phyloP scores from a whole-genome alignment of 345 rosid genomes.

The Aurinia saxatilis region DNA sequence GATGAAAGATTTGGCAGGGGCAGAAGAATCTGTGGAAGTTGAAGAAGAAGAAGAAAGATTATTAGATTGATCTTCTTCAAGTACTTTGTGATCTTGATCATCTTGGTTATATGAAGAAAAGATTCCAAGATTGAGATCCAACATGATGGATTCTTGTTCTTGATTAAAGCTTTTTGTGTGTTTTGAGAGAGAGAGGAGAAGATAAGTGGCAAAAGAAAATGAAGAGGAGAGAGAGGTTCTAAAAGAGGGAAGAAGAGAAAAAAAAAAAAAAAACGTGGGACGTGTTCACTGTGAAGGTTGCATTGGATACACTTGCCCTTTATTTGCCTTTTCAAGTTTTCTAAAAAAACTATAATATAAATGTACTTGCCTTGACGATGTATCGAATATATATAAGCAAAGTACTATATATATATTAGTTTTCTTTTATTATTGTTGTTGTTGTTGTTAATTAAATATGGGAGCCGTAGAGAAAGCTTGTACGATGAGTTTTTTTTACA shows the following conservation, averaged over 20 bases:
- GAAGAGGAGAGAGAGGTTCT: constrained; percentile 18
- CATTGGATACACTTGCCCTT: constrained; percentile 38
- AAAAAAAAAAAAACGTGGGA: constrained; percentile 25
- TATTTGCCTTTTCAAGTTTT: constrained; percentile 12
- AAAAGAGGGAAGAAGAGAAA: constrained; percentile 14
- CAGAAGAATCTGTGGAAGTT: constrained; percentile 1
- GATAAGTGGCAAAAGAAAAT: constrained; percentile 19
- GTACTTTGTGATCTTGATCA: constrained; percentile 29
- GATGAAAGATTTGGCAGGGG: constrained; percentile 24
- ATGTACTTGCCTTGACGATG: constrained; percentile 29
- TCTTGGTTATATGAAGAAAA: constrained; percentile 12
- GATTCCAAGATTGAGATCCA: constrained; percentile 28
- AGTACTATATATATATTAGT: not conserved
- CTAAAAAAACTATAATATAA: not conserved
- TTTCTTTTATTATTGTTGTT: not conserved
- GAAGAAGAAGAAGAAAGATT: constrained; percentile 8
- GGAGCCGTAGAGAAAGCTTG: not conserved
- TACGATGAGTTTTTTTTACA: constrained; percentile 17
- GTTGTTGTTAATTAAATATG: constrained; percentile 1
- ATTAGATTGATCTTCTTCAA: constrained; percentile 9
- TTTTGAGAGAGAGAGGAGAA: constrained; percentile 7
- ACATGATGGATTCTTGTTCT: constrained; percentile 6
- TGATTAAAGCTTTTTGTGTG: constrained; percentile 21
- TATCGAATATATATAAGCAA: constrained; percentile 9
- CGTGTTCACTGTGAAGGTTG: constrained; percentile 35